Evolutionary conservation across 352 stramenopile genomes (phyloP), one percentile per base, ranked within the genome.

Genomic region (Phytophthora ohioensis): DNA sequence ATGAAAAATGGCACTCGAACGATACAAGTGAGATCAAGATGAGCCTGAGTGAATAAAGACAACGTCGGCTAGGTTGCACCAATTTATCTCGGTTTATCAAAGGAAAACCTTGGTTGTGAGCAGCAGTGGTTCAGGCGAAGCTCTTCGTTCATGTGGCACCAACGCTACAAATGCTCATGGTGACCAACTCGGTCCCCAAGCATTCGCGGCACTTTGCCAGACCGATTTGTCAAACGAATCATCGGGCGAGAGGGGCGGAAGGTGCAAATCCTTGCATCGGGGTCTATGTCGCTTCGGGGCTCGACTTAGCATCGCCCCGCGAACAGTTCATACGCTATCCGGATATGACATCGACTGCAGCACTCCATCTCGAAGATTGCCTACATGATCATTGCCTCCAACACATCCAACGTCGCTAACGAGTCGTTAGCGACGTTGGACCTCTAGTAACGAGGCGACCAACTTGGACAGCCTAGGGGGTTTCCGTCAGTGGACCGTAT

Each of bases 231-330:
- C 31, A 17, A 53, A 53, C 46, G 27, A 17, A 48, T 7, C 35
- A 45, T 45, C 9, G n/a, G 45, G 45, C 39, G 21, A 54, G n/a
- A 55, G 48, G 10, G 51, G 13, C n/a, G 51, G 36, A 57, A 32
- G 48, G 12, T 46, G 52, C 52, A 59, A 59, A 59, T 59, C 52
- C 52, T 41, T 59, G 53, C 53, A 38, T 35, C 17, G 53, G 17
- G 17, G 36, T 59, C 51, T 57, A 57, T 57, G 51, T 57, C 51
- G 51, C 51, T 57, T 57, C 34, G 32, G n/a, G 34, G 30, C 35
- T 46, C 36, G n/a, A 30, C 17, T 32, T 5, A 34, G 15, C 21
- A 27, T 27, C 21, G 21, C 21, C 21, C 21, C 21, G 21, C 21
- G 21, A 27, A 27, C 21, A 27, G 21, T 27, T 27, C 21, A 27